Evolutionary conservation across 1,139 yeast species (phyloP).

Genomic region (Geotrichum carabidarum): DNA sequence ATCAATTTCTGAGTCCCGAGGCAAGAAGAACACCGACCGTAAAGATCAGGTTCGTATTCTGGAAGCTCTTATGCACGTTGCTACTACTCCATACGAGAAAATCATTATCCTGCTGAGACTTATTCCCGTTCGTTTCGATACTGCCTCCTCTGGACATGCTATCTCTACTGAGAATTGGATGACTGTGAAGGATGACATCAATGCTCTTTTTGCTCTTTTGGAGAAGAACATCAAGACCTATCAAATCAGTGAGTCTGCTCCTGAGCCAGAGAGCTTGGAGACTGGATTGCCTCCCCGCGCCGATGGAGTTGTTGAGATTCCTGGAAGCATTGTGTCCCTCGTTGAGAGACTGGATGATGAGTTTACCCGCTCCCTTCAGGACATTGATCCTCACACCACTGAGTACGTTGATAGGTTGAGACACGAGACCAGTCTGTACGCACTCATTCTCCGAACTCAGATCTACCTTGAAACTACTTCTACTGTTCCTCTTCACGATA

Average conservation of each 20-base stretch:
- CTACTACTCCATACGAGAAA: constrained; percentile 62
- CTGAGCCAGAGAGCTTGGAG: constrained; percentile 73
- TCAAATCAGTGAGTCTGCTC: constrained; percentile 73
- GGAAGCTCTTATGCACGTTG: constrained; percentile 55
- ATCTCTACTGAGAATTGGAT: constrained; percentile 86
- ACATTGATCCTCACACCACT: constrained; percentile 89
- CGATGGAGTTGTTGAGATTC: constrained; percentile 68
- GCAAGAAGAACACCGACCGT: constrained; percentile 89
- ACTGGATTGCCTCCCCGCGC: constrained; percentile 58
- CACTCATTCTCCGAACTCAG: constrained; percentile 77
- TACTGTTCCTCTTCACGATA: constrained; percentile 38
- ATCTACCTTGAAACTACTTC: constrained; percentile 67
- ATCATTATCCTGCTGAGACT: constrained; percentile 76
- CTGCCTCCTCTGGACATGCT: constrained; percentile 55
- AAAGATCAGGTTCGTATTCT: constrained; percentile 68
- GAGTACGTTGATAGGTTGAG: constrained; percentile 88
- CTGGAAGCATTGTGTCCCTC: constrained; percentile 80
- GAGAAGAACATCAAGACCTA: constrained; percentile 56
- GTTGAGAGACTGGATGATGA: constrained; percentile 96
- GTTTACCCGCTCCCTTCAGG: constrained; percentile 78
- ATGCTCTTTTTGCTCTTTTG: constrained; percentile 58
- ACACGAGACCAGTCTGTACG: constrained; percentile 77
- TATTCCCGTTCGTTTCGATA: constrained; percentile 83
- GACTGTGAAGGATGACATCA: constrained; percentile 58
- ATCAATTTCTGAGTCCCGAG: constrained; percentile 80